These are phyloP conservation scores for Lagerstroemia speciosa DNA, from an alignment of 345 rosid genomes.

Conservation along the genomic window DNA sequence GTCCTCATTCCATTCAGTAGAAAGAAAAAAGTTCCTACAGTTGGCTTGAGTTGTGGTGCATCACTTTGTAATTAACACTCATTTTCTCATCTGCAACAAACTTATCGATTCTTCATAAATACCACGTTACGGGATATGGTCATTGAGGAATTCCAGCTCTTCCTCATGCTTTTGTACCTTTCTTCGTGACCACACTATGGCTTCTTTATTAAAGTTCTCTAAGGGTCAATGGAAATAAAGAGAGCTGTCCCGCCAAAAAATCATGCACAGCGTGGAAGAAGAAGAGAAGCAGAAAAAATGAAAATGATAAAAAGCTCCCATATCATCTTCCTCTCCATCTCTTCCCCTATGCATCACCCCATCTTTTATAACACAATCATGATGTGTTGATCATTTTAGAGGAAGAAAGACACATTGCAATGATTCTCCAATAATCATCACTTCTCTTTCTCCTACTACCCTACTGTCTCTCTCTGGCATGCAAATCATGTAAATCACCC, in stretches of 20 bases:
- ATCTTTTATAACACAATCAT: neutral
- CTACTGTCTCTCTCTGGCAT: neutral
- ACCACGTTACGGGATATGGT: too few species aligned
- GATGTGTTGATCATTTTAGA: neutral
- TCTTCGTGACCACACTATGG: neutral
- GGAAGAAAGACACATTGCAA: neutral
- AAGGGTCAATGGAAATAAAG: neutral
- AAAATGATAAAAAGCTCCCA: too few species aligned
- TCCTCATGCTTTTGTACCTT: too few species aligned
- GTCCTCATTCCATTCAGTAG: too few species aligned
- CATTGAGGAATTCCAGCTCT: too few species aligned
- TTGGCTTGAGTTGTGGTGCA: too few species aligned
- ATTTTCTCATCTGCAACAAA: too few species aligned
- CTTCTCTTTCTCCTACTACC: neutral
- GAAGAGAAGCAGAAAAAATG: neutral
- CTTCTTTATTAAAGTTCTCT: neutral
- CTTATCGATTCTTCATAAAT: too few species aligned
- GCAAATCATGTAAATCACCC: too few species aligned
- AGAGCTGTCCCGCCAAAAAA: neutral
- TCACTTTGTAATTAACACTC: too few species aligned
- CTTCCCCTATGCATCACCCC: neutral
- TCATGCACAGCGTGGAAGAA: neutral
- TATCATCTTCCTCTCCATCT: neutral
- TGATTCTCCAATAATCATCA: neutral
- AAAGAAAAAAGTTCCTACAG: too few species aligned